Base-by-base conservation (phyloP, 768 basidiomycete genomes). In the Amylocystis lapponica region DNA sequence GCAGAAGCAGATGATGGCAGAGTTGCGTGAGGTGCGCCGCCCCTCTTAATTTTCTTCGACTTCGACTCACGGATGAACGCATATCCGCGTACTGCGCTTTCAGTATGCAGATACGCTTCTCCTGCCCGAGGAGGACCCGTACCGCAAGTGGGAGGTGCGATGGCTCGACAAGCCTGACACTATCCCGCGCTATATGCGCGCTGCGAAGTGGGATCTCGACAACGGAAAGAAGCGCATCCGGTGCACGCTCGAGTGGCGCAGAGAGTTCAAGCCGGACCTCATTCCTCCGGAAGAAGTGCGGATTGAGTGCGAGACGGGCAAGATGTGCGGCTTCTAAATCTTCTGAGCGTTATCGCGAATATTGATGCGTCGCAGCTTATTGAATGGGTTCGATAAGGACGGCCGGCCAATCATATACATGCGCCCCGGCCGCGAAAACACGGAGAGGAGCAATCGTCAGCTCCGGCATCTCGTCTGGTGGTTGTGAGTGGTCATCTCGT, bases 391-490 rank as follows among this genome's bases (percentile, higher is more conserved):
- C 51, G 90, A 94, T 64, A 73, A 71, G 39, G 86, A 91, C 43
- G 88, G 87, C 4, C 71, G 91, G n/a, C 90, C 91, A 0, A 83
- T 93, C 32, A 67, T 94, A 12, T 92, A 91, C 63, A 82, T 94
- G 81, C 81, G 88, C 13, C 90, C 91, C 0, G 89, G 88, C 21
- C 73, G 79, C 46, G 88, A 94, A 59, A 93, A 92, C 60, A 92
- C 90, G 7, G 75, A 84, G 52, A 75, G 75, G 2, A 76, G 80
- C 47, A 79, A 83, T 3, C 75, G 88, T 31, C 90, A 94, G 56
- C 72, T 94, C 42, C 73, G 81, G 41, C 88, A 93, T 72, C 72
- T 93, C 19, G 86, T 93, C 19, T 92, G 86, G 79, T 83, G 83
- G 59, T 61, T 92, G 86, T 89, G 57, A 64, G 86, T 71, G 33